phyloP scores from a whole-genome alignment of 2,329 filamentous ascomycete genomes.

The Cercospora canescens region DNA sequence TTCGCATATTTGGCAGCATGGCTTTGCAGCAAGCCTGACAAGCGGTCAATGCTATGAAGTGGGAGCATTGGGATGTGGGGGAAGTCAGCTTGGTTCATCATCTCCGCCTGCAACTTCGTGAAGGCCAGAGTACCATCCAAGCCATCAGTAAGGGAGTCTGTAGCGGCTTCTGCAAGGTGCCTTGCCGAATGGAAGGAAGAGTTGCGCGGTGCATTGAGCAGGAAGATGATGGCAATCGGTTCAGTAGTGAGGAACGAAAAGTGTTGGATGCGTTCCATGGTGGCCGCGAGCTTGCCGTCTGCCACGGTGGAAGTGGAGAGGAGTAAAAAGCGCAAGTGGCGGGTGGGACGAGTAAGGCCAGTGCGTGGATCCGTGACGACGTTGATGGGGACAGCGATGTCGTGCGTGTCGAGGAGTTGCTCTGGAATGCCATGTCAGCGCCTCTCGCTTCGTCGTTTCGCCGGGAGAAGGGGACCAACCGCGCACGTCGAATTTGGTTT shows the following conservation, averaged over 20 bases:
- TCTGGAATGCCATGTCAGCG: conserved; percentile 26
- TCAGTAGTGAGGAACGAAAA: conserved; percentile 33
- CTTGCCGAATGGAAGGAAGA: conserved; percentile 21
- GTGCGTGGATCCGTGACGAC: conserved; percentile 6
- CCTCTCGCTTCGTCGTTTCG: not conserved
- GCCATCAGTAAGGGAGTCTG: not conserved
- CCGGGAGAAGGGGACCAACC: conserved; percentile 26
- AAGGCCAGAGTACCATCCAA: conserved; percentile 27
- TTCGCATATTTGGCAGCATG: conserved; percentile 2
- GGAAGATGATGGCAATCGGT: conserved; percentile 34
- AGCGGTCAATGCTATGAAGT: conserved; percentile 21
- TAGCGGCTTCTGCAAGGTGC: not conserved
- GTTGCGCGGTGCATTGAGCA: conserved; percentile 26
- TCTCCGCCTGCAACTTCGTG: conserved; percentile 29
- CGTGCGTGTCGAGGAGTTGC: conserved; percentile 38
- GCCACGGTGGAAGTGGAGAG: conserved; percentile 31
- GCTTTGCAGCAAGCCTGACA: conserved; percentile 28
- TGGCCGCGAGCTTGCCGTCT: conserved; percentile 21
- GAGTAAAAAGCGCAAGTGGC: conserved; percentile 34
- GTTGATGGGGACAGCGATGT: conserved; percentile 34
- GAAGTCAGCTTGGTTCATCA: conserved; percentile 25
- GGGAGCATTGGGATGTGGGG: conserved; percentile 31
- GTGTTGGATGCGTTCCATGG: conserved; percentile 34
- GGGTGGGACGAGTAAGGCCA: conserved; percentile 11
- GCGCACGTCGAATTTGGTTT: conserved; percentile 29